Base-by-base conservation (phyloP, 345 rosid genomes). In the Aethionema arabicum region DNA sequence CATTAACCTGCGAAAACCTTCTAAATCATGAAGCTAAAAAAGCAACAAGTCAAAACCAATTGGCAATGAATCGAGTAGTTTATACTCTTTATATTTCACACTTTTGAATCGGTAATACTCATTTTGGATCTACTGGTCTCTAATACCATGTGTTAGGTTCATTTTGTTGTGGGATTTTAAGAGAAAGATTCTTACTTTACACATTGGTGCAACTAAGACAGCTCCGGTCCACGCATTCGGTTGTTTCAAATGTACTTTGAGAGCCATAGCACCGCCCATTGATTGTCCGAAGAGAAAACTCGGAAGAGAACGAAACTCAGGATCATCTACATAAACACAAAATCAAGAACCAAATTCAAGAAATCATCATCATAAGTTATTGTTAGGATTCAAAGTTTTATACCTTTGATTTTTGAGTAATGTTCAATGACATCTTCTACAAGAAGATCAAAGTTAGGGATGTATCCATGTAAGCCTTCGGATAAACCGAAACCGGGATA, bases 401-500 rank as follows among this genome's bases (percentile, higher is more conserved):
- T 55, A 95, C 99, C 95, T 95, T 83, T 95, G 38, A 86, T 72
- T 70, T 77, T 83, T 40, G 96, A 79, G 77, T 72, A 90, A 66
- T 84, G 83, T 81, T 88, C 96, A 13, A 86, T 77, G 21, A 85
- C 99, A 79, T 88, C 92, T 67, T 84, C 81, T 52, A 90, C 96
- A 27, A 95, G 80, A 52, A 52, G 11, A 61, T 88, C 92, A 70
- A 95, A 88, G 74, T 83, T 90, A 14, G 86, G 83, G 61, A 90
- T 84, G 66, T 72, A 90, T 71, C 93, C 70, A 56, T 95, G 97
- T 63, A 95, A 84, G 58, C 99, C 99, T 68, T 85, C 97, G 0
- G 97, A 95, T 40, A 95, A 84, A 41, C 97, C 99, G 66, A 84
- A 86, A 59, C 97, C 99, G 0, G 97, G 99, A 66, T 90, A 90